Percentiles rank a stretch among this genome's conserved stretches.
phyloP scores from a whole-genome alignment of 768 basidiomycete species.

The Pulveroboletus sp. region DNA sequence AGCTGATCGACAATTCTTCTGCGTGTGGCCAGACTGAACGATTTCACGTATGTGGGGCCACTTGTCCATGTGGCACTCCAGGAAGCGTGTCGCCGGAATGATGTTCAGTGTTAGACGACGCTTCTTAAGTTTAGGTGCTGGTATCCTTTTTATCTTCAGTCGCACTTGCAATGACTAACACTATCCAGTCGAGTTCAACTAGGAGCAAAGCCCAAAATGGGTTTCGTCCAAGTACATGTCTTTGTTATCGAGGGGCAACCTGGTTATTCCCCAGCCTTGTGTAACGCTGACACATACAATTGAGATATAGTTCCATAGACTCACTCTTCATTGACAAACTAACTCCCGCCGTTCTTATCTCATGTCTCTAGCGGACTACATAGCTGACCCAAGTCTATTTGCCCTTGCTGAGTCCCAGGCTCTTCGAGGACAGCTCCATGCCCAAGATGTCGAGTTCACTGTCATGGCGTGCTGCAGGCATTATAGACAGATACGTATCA shows the following conservation, averaged over 20 bases:
- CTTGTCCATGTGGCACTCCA: background rate
- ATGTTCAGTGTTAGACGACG: background rate
- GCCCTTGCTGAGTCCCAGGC: no score
- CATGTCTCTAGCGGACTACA: no score
- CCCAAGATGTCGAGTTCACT: no score
- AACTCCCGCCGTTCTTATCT: no score
- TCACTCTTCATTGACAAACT: no score
- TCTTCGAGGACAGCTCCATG: no score
- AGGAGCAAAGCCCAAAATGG: constrained; percentile 26
- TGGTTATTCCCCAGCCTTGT: no score
- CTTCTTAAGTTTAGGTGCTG: constrained; percentile 1
- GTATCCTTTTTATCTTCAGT: background rate
- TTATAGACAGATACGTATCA: no score
- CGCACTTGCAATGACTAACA: constrained; percentile 3
- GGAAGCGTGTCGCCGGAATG: background rate
- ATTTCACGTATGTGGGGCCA: background rate
- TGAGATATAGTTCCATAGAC: no score
- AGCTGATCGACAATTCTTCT: background rate
- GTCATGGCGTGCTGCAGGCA: no score
- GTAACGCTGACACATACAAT: no score
- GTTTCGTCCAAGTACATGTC: constrained; percentile 25
- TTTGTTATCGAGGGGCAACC: background rate
- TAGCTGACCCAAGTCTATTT: no score
- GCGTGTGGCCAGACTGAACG: background rate
- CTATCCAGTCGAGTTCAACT: constrained; percentile 21